phyloP scores from a whole-genome alignment of 352 stramenopile genomes.

The Pythium catenulatum region DNA sequence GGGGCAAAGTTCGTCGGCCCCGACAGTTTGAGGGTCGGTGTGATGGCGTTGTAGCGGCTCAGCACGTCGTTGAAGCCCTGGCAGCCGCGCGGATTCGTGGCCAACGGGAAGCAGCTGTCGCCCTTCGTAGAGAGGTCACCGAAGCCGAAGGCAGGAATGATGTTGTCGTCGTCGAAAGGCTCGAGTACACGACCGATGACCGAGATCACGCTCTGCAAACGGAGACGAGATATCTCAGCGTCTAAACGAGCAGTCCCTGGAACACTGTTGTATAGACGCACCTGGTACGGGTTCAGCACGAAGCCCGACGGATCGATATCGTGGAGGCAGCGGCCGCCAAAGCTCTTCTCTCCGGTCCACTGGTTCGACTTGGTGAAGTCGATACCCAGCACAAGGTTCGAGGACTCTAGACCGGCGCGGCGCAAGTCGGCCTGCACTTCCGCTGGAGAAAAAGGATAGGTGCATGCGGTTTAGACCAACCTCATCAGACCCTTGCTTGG shows the following conservation, averaged over 20 bases:
- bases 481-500: not conserved
- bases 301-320: slow-evolving; percentile 71
- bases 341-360: slow-evolving; percentile 82
- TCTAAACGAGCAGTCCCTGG: not conserved
- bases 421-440: slow-evolving; percentile 73
- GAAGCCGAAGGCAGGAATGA: slow-evolving; percentile 87
- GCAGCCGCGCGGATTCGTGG: slow-evolving; percentile 64
- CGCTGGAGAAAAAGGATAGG: slow-evolving; percentile 44
- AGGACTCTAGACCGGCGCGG: slow-evolving; percentile 78
- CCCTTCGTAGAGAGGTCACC: slow-evolving; percentile 75
- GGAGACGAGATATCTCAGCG: not conserved
- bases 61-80: slow-evolving; percentile 80
- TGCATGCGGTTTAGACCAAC: slow-evolving; percentile 13
- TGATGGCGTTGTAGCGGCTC: slow-evolving; percentile 77
- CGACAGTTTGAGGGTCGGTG: slow-evolving; percentile 74
- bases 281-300: slow-evolving; percentile 80
- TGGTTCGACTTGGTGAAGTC: slow-evolving; percentile 89
- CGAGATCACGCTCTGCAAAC: slow-evolving; percentile 80
- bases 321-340: slow-evolving; percentile 79
- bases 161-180: slow-evolving; percentile 88
- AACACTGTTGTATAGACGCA: slow-evolving; percentile 40
- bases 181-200: slow-evolving; percentile 84
- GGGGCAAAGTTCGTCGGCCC: slow-evolving; percentile 84
- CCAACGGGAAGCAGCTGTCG: slow-evolving; percentile 74
- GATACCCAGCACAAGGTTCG: slow-evolving; percentile 82